phyloP scores from a whole-genome alignment of 208 protist genomes.

The Trypanosoma congolense region DNA sequence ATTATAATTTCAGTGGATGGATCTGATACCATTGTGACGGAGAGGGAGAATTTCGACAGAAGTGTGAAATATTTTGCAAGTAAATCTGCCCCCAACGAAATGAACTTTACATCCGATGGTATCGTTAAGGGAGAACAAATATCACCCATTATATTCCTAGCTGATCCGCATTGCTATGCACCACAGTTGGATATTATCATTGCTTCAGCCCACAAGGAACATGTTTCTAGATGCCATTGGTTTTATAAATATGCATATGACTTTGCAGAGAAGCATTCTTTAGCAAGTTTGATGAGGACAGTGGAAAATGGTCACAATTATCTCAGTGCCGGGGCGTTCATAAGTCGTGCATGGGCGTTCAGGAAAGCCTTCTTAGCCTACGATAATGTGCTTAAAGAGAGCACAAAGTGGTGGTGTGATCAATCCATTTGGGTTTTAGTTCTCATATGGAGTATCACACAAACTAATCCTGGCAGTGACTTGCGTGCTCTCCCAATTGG shows the following conservation, averaged over 20 bases:
- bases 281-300: background rate
- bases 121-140: background rate
- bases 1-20: slow-evolving; percentile 18
- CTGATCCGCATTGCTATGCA: slow-evolving; percentile 12
- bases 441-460: slow-evolving; percentile 7
- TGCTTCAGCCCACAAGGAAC: background rate
- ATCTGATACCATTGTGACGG: slow-evolving; percentile 15
- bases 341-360: slow-evolving; percentile 19
- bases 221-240: slow-evolving; percentile 3
- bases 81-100: slow-evolving; percentile 4
- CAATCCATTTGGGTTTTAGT: slow-evolving; percentile 11
- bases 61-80: slow-evolving; percentile 9
- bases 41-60: background rate
- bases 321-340: slow-evolving; percentile 22
- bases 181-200: slow-evolving; percentile 4
- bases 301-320: background rate
- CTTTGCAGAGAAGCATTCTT: too few relatives aligned
- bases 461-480: background rate
- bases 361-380: slow-evolving; percentile 2
- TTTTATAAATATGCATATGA: slow-evolving; percentile 1
- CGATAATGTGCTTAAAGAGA: background rate
- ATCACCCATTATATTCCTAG: slow-evolving; percentile 15
- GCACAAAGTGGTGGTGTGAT: slow-evolving; percentile 13
- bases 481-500: background rate
- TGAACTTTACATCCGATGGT: background rate